Base-by-base conservation (phyloP, 345 rosid species). In the Eucalyptus pauciflora region DNA sequence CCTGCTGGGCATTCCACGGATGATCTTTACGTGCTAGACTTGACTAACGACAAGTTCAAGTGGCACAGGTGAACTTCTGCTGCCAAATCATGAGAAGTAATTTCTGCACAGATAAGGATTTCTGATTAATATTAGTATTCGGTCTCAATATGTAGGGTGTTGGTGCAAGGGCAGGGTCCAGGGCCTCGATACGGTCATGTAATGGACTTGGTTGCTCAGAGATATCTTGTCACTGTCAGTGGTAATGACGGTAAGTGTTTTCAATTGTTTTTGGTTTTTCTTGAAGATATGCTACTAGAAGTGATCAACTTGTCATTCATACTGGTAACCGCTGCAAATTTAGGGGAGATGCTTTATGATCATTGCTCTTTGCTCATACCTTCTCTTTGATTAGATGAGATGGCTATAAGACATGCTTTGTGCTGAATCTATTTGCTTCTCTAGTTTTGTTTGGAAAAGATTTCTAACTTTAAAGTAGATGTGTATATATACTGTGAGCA, bases 1-100 rank as follows among this genome's bases (percentile, higher is more conserved):
- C 99, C 99, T 50, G 99, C 99, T 22, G 99, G 99, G 88, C 99
- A 98, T 91, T 98, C 99, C 69, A 96, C 99, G 17, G 99, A 98
- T 91, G 99, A 98, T 94, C 95, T 98, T 85, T 98, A 92, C 27
- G 99, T 98, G 89, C 99, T 98, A 58, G 99, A 98, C 94, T 92
- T 98, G 97, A 93, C 98, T 16, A 94, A 96, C 91, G 98, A 97
- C 91, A 98, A 97, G 91, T 97, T 90, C 92, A 98, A 98, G 94
- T 98, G 99, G 99, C 99, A 98, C 88, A 95, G 99, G 99, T 98
- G 86, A 90, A 94, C 86, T 83, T 88, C 60, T 87, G 45, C 88
- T 58, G 31, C 48, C 18, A 6, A 62, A 86, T 87, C 88, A 43
- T 29, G 67, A 33, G 18, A 51, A 52, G 41, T 86, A 45, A 51